A percentile compares a stretch with the other conserved stretches of the same genome.
Conservation (phyloP, 495 filamentous ascomycete species). For the Hypoxylon fuscum region DNA sequence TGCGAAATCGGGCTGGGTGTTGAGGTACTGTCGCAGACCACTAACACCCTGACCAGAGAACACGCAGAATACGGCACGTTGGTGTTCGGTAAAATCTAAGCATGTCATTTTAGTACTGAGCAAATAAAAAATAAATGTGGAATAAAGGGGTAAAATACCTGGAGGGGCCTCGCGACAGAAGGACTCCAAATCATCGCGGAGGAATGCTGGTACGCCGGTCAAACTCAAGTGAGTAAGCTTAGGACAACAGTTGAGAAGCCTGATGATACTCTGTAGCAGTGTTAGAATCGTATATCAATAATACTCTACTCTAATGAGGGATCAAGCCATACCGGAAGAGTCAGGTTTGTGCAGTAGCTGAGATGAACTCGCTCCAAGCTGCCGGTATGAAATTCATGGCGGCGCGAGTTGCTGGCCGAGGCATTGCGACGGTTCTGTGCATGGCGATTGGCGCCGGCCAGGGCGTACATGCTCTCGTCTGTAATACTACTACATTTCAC, state of each 20-base stretch:
- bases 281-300: conserved; percentile 26
- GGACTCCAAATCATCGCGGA: conserved; percentile 76
- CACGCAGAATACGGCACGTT: conserved; percentile 95
- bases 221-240: conserved; percentile 94
- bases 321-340: conserved; percentile 69
- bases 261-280: conserved; percentile 78
- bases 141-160: conserved; percentile 53
- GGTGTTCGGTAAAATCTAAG: conserved; percentile 91
- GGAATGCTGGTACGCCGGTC: conserved; percentile 89
- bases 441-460: conserved; percentile 70
- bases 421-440: conserved; percentile 61
- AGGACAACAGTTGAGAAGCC: conserved; percentile 88
- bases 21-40: conserved; percentile 79
- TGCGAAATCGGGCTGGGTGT: conserved; percentile 55
- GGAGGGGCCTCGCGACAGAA: conserved; percentile 89
- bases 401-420: conserved; percentile 39
- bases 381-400: conserved; percentile 51
- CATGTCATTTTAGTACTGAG: conserved; percentile 23
- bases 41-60: conserved; percentile 90
- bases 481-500: conserved; percentile 94
- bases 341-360: conserved; percentile 90
- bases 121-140: background rate
- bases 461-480: conserved; percentile 82
- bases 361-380: conserved; percentile 93
- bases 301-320: background rate